Conservation (phyloP, 768 basidiomycete genomes). For the Russula sp. region DNA sequence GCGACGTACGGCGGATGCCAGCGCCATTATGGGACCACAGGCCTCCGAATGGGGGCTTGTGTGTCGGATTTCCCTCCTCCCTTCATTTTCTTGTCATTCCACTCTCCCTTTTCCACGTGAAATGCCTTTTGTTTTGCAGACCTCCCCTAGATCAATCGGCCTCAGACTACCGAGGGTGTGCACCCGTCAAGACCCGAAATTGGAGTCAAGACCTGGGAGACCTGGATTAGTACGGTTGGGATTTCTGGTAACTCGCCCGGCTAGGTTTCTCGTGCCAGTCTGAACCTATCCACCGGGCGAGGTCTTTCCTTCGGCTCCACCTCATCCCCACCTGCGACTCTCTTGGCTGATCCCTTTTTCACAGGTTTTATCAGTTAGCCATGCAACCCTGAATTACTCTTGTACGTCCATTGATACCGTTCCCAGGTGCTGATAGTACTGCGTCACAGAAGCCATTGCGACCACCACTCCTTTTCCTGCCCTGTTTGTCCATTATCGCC, state of each 20-base stretch:
- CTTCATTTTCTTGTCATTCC: not conserved
- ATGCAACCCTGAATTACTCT: not conserved
- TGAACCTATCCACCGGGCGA: not conserved
- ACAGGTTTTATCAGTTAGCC: not conserved
- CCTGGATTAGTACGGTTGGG: not conserved
- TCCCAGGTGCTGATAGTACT: not conserved
- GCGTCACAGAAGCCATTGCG: not conserved
- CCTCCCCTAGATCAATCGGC: not conserved
- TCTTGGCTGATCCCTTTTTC: not conserved
- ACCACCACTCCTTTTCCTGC: not conserved
- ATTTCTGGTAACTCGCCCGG: not conserved
- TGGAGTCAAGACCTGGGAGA: not conserved
- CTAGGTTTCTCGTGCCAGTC: not conserved
- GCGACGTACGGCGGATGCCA: constrained; percentile 6
- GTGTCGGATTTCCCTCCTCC: not conserved
- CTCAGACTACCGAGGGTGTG: not conserved
- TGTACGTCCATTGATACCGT: not conserved
- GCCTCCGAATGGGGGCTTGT: constrained; percentile 5
- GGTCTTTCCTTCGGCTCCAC: not conserved
- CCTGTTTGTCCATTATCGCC: not conserved
- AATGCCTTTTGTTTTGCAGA: constrained; percentile 6
- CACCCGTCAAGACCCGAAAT: not conserved
- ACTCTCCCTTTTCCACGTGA: not conserved
- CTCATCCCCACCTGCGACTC: not conserved
- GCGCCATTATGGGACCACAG: constrained; percentile 5